A percentile compares a stretch with the other conserved stretches of the same genome.
Evolutionary conservation across 495 filamentous ascomycete species (phyloP).

Genomic region (Annulohypoxylon bovei): DNA sequence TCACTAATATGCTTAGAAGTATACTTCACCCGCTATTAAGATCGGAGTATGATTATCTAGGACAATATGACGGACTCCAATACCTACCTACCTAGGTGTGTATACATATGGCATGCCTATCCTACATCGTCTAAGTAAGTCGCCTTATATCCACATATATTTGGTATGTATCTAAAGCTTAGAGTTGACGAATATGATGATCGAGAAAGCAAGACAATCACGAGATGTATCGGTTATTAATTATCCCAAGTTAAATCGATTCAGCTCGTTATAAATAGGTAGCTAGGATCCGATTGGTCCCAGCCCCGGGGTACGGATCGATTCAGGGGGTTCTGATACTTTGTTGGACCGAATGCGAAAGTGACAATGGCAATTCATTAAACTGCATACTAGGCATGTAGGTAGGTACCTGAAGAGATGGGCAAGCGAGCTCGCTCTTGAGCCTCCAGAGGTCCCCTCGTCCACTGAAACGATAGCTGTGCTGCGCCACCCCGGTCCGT

Average conservation of each 20-base stretch:
- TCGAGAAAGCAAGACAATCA: neutral
- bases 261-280: neutral
- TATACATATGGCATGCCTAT: too few relatives aligned
- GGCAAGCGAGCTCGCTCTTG: neutral
- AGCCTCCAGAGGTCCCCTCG: neutral
- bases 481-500: conserved; percentile 12
- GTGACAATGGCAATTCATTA: neutral
- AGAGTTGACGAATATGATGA: neutral
- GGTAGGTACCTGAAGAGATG: too few relatives aligned
- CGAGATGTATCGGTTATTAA: neutral
- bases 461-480: conserved; percentile 1
- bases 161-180: neutral
- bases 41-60: neutral
- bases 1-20: conserved; percentile 2
- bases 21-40: neutral
- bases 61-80: neutral
- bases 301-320: neutral
- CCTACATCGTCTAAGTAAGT: too few relatives aligned
- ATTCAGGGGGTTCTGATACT: neutral
- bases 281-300: neutral
- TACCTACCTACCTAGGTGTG: neutral
- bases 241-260: neutral
- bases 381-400: too few relatives aligned
- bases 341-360: neutral
- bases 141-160: neutral